Evolutionary conservation across 1,284 basidiomycete genomes (phyloP), one percentile per base, ranked within the genome.

Genomic region (Ceratobasidium sp.): DNA sequence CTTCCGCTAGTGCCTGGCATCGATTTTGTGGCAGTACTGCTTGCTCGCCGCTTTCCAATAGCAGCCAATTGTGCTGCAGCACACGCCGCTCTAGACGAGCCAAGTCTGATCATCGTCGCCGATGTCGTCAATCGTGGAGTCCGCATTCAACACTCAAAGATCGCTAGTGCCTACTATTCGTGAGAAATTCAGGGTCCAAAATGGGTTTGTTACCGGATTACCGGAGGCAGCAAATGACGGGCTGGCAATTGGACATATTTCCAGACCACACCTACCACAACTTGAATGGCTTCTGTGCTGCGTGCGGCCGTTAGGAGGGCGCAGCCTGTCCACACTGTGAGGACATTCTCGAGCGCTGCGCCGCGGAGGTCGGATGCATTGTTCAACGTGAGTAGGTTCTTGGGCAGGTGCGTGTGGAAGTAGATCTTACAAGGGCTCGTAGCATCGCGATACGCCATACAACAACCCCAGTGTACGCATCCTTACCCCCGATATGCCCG

Each of bases 361-460:
- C 78, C 81, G 46, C 81, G 82, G 75, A 79, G 80, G 75, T 88
- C 87, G 40, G 87, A 88, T 79, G 84, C 86, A 74, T 84, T 88
- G 76, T 88, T 88, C 76, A 83, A 86, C 77, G 87, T 88, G 75
- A 72, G 86, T 82, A 51, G 25, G 18, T 30, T 46, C 72, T 40
- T 46, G 54, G 54, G 60, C 60, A 42, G 64, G 61, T 72, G 51
- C 42, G 44, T 25, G 18, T 25, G 38, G 40, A 56, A 28, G 25
- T 33, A 61, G 42, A 61, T 25, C 75, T 59, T 8, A 42, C 16
- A 23, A 40, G 69, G 58, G 66, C n/a, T 48, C 72, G 59, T 76
- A 96, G 94, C 96, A 98, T 82, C 92, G 95, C 74, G 94, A 98
- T 83, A 96, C 94, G 56, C 83, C 88, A 63, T 92, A 96, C 81